Conservation (phyloP, 768 basidiomycete species). For the Trametes gibbosa region DNA sequence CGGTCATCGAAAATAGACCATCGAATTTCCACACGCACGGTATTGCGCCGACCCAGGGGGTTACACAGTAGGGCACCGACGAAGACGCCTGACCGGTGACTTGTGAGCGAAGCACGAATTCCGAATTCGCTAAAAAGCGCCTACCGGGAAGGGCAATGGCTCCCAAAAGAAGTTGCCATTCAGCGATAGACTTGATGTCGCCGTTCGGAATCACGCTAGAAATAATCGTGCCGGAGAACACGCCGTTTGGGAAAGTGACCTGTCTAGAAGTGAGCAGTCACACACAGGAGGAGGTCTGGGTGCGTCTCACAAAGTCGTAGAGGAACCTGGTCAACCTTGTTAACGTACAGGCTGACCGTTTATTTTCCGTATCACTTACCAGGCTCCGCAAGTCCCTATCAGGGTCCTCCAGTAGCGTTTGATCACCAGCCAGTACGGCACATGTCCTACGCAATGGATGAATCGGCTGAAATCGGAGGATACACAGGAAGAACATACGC, state of each 20-base stretch:
- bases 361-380: slow-evolving; percentile 36
- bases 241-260: slow-evolving; percentile 73
- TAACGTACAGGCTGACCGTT: not conserved
- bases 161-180: slow-evolving; percentile 68
- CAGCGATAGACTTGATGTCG: slow-evolving; percentile 58
- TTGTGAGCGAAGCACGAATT: slow-evolving; percentile 3
- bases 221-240: slow-evolving; percentile 68
- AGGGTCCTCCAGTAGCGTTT: slow-evolving; percentile 66
- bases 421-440: slow-evolving; percentile 60
- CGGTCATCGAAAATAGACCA: not conserved
- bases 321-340: slow-evolving; percentile 47
- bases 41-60: slow-evolving; percentile 55
- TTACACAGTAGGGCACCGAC: slow-evolving; percentile 44
- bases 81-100: slow-evolving; percentile 28
- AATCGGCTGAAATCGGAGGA: not conserved
- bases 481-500: slow-evolving; percentile 35
- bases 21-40: slow-evolving; percentile 34
- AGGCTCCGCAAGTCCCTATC: slow-evolving; percentile 72
- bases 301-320: slow-evolving; percentile 56
- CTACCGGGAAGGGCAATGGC: slow-evolving; percentile 60
- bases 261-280: slow-evolving; percentile 21
- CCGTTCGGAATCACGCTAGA: slow-evolving; percentile 57
- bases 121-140: slow-evolving; percentile 27
- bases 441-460: slow-evolving; percentile 35
- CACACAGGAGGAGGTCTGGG: not conserved